Evolutionary conservation across 495 filamentous ascomycete species (phyloP), one percentile per base, ranked within the genome.

Genomic region (Sordaria brevicollis): DNA sequence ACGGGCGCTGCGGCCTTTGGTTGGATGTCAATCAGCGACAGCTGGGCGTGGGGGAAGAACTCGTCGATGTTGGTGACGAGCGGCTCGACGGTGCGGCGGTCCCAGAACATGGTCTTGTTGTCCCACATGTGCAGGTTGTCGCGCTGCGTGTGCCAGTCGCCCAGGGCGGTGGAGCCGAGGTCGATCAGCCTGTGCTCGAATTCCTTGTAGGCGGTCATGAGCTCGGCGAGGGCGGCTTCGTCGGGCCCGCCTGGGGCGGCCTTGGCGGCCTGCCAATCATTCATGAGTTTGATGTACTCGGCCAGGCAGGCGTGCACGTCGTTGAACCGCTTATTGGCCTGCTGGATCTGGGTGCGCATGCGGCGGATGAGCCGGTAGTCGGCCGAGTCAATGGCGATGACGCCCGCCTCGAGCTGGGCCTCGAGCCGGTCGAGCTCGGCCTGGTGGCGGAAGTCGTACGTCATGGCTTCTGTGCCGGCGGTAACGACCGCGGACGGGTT

Each of bases 41-140:
- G 76, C 1, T 70, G 73, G 5, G 77, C 68, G 39, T 80, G 79
- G 10, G 88, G 89, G 72, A 80, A 89, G 68, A 90, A 83, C 70
- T 93, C 91, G 5, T 85, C 76, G 0, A 75, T 35, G 11, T 83
- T 65, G 29, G 86, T 82, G 8, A 75, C 69, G 54, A 87, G 84
- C 29, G 85, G 78, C 73, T 89, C 86, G 37, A 74, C 37, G 8
- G 78, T 79, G 33, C 91, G 88, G 5, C 84, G 86, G 74, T 93
- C 90, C 87, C 87, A 92, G 66, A 79, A 69, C 2, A 93, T 79
- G 5, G 84, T 39, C 9, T 79, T 70, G 65, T 82, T 81, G 9
- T 71, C 71, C 19, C 82, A 80, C 19, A 79, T 68, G 65, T 83
- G 76, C 36, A 81, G 73, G 69, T 86, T 87, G 73, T 88, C 86